phyloP scores from a whole-genome alignment of 2,329 filamentous ascomycete genomes.

The Clarireedia hainanense region DNA sequence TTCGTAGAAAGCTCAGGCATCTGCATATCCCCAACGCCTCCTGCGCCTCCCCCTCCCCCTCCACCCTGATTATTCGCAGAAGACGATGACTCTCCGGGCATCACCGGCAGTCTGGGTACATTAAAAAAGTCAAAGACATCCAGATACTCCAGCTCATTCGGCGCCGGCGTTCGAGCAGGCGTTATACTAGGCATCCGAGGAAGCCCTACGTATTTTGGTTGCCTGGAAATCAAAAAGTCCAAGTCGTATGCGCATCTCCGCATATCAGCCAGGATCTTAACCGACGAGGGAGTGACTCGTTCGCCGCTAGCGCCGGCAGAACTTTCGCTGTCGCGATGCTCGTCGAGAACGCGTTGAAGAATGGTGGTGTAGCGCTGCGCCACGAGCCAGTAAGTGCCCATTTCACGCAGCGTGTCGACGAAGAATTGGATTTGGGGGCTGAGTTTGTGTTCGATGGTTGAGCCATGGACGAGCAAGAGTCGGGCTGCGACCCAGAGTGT shows the following conservation, averaged over 20 bases:
- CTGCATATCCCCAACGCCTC: constrained; percentile 23
- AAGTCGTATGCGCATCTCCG: constrained; percentile 82
- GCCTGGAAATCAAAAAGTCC: constrained; percentile 79
- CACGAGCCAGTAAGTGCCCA: constrained; percentile 81
- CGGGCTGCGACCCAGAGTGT: constrained; percentile 87
- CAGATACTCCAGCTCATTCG: constrained; percentile 81
- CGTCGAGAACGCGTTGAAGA: constrained; percentile 75
- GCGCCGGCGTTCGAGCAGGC: constrained; percentile 60
- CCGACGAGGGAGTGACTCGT: constrained; percentile 69
- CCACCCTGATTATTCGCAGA: neutral
- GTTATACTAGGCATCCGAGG: constrained; percentile 46
- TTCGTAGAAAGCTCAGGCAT: constrained; percentile 32
- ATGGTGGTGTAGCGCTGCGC: constrained; percentile 74
- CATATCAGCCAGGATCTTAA: constrained; percentile 88
- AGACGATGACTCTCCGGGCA: constrained; percentile 20
- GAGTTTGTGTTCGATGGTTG: constrained; percentile 77
- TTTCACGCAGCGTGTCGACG: constrained; percentile 70
- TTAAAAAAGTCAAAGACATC: constrained; percentile 97
- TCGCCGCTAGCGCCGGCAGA: constrained; percentile 53
- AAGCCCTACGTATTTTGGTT: constrained; percentile 34
- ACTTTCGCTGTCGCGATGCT: constrained; percentile 71
- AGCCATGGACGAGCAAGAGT: constrained; percentile 80
- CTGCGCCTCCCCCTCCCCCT: constrained; percentile 19
- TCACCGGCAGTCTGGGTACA: constrained; percentile 62
- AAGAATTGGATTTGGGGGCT: constrained; percentile 74